Evolutionary conservation across 768 basidiomycete genomes (phyloP).

Genomic region (Trametes cinnabarina): DNA sequence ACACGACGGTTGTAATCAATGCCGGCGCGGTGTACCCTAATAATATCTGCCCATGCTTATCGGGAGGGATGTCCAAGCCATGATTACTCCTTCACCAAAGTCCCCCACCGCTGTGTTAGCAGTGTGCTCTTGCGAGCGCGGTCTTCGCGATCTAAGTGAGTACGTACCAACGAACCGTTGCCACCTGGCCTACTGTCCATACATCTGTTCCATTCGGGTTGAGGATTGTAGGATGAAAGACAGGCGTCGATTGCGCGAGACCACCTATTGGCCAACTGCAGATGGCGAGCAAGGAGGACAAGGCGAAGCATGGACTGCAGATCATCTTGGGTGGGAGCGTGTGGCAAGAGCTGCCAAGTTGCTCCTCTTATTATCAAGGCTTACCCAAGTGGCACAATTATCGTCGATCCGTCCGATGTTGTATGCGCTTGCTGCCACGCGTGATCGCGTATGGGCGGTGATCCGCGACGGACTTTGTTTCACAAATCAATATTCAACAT

Average conservation of each 20-base stretch:
- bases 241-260: not conserved
- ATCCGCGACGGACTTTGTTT: too few relatives aligned
- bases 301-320: not conserved
- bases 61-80: not conserved
- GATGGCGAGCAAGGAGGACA: not conserved
- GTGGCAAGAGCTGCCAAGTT: too few relatives aligned
- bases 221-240: conserved; percentile 3
- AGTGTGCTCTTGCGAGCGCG: too few relatives aligned
- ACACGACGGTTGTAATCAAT: not conserved
- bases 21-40: not conserved
- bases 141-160: not conserved
- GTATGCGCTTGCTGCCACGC: too few relatives aligned
- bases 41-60: not conserved
- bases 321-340: too few relatives aligned
- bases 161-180: conserved; percentile 4
- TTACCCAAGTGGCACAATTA: too few relatives aligned
- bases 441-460: too few relatives aligned
- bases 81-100: not conserved
- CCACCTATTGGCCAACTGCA: too few relatives aligned
- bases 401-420: too few relatives aligned
- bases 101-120: too few relatives aligned
- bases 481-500: too few relatives aligned
- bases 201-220: conserved; percentile 2
- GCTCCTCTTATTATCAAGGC: too few relatives aligned
- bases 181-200: not conserved